A percentile compares a stretch with the other conserved stretches of the same genome.
Evolutionary conservation across 495 filamentous ascomycete genomes (phyloP).

Genomic region (Aspergillus ellipticus): DNA sequence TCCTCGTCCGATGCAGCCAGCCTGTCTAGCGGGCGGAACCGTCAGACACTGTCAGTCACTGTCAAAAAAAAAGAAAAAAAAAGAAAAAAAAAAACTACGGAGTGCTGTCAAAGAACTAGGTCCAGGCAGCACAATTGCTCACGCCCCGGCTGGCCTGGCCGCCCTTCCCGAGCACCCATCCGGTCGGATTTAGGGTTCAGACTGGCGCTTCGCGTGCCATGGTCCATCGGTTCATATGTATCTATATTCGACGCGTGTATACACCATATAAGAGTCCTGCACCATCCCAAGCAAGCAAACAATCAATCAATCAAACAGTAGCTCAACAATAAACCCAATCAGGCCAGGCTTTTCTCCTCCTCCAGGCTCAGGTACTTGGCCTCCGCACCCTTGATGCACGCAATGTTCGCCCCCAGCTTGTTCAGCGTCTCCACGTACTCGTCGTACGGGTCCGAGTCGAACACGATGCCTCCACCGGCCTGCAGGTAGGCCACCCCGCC

Average conservation of each 20-base stretch:
- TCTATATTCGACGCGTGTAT: too few species aligned
- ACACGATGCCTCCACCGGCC: constrained; percentile 96
- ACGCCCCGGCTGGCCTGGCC: too few species aligned
- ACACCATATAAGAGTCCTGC: too few species aligned
- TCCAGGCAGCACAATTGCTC: neutral
- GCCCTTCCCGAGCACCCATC: too few species aligned
- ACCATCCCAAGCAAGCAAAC: too few species aligned
- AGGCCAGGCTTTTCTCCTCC: constrained; percentile 11
- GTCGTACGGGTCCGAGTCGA: constrained; percentile 89
- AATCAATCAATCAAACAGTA: too few species aligned
- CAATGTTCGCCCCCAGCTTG: constrained; percentile 85
- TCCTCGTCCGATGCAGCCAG: neutral
- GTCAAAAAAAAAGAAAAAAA: too few species aligned
- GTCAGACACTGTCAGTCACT: neutral
- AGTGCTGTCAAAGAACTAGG: neutral
- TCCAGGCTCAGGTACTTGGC: constrained; percentile 60
- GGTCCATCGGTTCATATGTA: too few species aligned
- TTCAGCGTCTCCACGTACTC: constrained; percentile 98
- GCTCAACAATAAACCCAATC: constrained; percentile 3
- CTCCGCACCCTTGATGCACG: constrained; percentile 81
- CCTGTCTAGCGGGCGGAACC: neutral
- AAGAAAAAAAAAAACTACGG: too few species aligned
- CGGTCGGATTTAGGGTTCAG: too few species aligned
- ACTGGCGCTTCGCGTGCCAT: too few species aligned
- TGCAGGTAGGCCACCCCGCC: constrained; percentile 88